Percentiles rank a stretch among this genome's conserved stretches.
Evolutionary conservation across 106 monocot species (phyloP).

Genomic region (Dendrobium officinale): DNA sequence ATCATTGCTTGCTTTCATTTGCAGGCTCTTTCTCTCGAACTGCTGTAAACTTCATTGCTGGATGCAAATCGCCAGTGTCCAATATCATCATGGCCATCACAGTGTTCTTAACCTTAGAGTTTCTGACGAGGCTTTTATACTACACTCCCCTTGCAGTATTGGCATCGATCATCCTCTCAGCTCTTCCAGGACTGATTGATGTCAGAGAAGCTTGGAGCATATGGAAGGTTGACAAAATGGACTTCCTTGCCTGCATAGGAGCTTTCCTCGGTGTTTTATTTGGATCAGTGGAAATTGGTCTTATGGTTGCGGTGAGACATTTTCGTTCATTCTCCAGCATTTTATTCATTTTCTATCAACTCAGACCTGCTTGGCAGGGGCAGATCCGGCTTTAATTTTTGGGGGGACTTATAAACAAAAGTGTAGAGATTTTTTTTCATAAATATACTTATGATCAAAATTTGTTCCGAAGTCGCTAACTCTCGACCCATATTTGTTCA

Average conservation of each 20-base stretch:
- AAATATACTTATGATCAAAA: too few relatives aligned
- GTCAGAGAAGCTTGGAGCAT: slow-evolving; percentile 43
- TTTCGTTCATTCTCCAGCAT: background rate
- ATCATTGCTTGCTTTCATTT: background rate
- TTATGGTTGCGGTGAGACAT: slow-evolving; percentile 32
- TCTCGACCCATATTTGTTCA: too few relatives aligned
- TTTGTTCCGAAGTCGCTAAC: too few relatives aligned
- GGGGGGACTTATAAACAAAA: too few relatives aligned
- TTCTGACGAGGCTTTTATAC: slow-evolving; percentile 50
- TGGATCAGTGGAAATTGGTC: slow-evolving; percentile 72
- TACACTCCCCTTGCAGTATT: slow-evolving; percentile 59
- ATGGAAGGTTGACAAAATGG: slow-evolving; percentile 66
- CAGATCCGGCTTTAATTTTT: too few relatives aligned
- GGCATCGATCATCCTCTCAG: slow-evolving; percentile 64
- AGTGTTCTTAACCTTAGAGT: slow-evolving; percentile 46
- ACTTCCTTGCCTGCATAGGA: slow-evolving; percentile 50
- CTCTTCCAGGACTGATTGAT: slow-evolving; percentile 59
- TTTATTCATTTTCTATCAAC: background rate
- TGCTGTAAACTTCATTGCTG: slow-evolving; percentile 68
- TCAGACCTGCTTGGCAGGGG: too few relatives aligned
- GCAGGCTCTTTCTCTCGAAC: slow-evolving; percentile 69
- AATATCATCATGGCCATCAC: slow-evolving; percentile 63
- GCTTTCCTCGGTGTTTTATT: slow-evolving; percentile 65
- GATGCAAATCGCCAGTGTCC: slow-evolving; percentile 59
- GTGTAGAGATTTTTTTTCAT: too few relatives aligned